phyloP scores from a whole-genome alignment of 73 alveolate genomes.

The Uronychia binucleata region DNA sequence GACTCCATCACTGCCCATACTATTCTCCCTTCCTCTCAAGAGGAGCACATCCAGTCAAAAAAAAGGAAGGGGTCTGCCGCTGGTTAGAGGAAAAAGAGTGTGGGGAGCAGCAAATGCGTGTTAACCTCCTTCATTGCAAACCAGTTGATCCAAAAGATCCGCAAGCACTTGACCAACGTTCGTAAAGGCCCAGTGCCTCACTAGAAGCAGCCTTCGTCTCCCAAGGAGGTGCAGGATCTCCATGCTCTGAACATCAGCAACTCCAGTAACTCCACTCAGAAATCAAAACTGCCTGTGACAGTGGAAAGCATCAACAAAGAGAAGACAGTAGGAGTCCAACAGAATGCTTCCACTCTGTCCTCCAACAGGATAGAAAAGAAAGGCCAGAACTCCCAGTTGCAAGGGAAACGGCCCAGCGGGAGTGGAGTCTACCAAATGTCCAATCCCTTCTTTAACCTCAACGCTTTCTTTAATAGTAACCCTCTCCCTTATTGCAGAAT shows the following conservation, averaged over 20 bases:
- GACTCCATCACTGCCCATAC: neutral
- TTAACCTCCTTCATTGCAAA: neutral
- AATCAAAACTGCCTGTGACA: neutral
- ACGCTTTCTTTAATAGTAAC: neutral
- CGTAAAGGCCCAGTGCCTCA: neutral
- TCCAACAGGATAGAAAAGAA: neutral
- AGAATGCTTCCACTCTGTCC: neutral
- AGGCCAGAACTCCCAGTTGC: too few species aligned
- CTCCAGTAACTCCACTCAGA: neutral
- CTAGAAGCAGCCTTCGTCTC: neutral
- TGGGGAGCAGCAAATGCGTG: neutral
- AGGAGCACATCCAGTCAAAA: neutral
- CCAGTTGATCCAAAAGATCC: neutral
- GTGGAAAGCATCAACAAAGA: neutral
- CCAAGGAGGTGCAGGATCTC: neutral
- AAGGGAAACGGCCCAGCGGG: too few species aligned
- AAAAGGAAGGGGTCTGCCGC: neutral
- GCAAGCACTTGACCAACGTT: neutral
- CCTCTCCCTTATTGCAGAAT: neutral
- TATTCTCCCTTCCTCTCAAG: too few species aligned
- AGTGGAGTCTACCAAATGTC: neutral
- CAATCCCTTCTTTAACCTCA: neutral
- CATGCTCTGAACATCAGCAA: neutral
- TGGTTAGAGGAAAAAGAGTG: neutral
- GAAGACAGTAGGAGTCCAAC: neutral